A percentile compares a stretch with the other conserved stretches of the same genome.
Conservation (phyloP, 345 rosid genomes). For the Barbarea vulgaris region DNA sequence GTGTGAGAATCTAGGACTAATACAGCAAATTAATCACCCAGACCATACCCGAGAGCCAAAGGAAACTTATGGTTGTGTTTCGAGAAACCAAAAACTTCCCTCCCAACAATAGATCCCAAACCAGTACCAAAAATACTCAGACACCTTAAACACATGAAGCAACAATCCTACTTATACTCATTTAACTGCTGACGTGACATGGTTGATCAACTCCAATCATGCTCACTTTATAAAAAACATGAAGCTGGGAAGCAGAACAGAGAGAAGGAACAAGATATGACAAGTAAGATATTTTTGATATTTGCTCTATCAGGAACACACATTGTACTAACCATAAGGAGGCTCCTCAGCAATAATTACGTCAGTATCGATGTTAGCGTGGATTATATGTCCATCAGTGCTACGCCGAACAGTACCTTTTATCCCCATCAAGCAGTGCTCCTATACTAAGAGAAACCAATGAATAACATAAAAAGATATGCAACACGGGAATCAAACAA, state of each 20-base stretch:
- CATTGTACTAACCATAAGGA: constrained; percentile 73
- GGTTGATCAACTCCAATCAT: neutral
- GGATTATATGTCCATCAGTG: constrained; percentile 98
- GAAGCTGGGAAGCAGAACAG: constrained; percentile 1
- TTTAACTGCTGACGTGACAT: neutral
- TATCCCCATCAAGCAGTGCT: constrained; percentile 99
- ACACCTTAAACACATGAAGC: neutral
- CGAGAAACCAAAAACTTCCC: neutral
- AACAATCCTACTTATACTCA: neutral
- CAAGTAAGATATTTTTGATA: neutral
- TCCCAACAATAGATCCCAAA: neutral
- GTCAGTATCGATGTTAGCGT: constrained; percentile 97
- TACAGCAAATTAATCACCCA: neutral
- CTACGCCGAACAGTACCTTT: constrained; percentile 99
- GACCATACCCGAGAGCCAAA: neutral
- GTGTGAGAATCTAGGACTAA: neutral
- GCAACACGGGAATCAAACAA: neutral
- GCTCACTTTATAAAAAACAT: neutral
- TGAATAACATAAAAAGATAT: constrained; percentile 16
- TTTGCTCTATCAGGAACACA: neutral
- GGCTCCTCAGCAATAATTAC: constrained; percentile 99
- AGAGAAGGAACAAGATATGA: neutral
- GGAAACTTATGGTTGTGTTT: neutral
- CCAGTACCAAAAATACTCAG: constrained; percentile 15
- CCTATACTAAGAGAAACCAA: constrained; percentile 52